A percentile compares a stretch with the other conserved stretches of the same genome.
phyloP scores from a whole-genome alignment of 495 filamentous ascomycete species.

The Aspergillus baeticus region DNA sequence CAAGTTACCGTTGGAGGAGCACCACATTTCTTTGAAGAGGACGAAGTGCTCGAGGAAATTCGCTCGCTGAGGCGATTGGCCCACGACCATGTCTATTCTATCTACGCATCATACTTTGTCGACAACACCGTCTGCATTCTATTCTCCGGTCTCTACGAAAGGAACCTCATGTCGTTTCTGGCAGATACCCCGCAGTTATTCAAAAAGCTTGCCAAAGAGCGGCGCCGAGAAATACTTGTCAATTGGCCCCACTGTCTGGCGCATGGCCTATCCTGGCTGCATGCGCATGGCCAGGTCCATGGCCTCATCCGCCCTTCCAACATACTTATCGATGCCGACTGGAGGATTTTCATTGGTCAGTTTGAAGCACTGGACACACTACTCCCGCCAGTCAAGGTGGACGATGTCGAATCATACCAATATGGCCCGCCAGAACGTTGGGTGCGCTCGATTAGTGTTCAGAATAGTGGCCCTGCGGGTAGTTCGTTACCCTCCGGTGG shows the following conservation, averaged over 20 bases:
- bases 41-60: constrained; percentile 70
- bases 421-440: constrained; percentile 85
- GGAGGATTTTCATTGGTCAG: constrained; percentile 72
- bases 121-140: constrained; percentile 72
- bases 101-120: constrained; percentile 78
- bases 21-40: constrained; percentile 55
- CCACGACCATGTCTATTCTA: constrained; percentile 78
- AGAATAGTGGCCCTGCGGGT: constrained; percentile 24
- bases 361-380: constrained; percentile 62
- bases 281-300: constrained; percentile 70
- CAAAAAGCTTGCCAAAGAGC: constrained; percentile 69
- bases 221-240: constrained; percentile 66
- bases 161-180: constrained; percentile 75
- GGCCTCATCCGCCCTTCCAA: constrained; percentile 83
- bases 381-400: constrained; percentile 47
- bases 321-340: constrained; percentile 69
- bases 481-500: constrained; percentile 46
- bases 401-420: constrained; percentile 81
- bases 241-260: constrained; percentile 88
- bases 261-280: constrained; percentile 74
- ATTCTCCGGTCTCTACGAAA: constrained; percentile 71
- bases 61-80: constrained; percentile 60
- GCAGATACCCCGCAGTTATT: constrained; percentile 62
- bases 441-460: constrained; percentile 41
- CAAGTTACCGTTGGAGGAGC: constrained; percentile 62